These are phyloP conservation scores for Starmerella cellae DNA, from an alignment of 805 yeast species.

Conservation along the genomic window DNA sequence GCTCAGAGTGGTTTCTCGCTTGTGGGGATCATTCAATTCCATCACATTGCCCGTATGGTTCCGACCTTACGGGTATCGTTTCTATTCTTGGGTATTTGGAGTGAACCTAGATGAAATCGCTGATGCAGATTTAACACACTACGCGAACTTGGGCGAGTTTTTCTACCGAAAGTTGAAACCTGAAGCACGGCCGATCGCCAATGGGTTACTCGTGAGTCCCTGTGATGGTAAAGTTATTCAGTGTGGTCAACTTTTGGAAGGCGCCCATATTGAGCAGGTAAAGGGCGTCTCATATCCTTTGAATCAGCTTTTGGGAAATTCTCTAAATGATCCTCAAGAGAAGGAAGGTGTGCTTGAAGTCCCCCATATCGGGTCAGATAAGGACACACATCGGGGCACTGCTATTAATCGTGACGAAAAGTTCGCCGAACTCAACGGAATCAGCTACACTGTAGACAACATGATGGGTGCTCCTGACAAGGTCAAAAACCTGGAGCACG, in stretches of 20 bases:
- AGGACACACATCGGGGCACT: conserved; percentile 16
- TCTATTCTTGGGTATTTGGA: conserved; percentile 71
- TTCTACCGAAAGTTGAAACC: conserved; percentile 73
- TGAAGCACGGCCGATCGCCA: conserved; percentile 63
- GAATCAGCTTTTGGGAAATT: conserved; percentile 65
- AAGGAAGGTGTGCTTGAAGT: neutral
- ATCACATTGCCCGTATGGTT: conserved; percentile 78
- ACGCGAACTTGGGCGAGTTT: conserved; percentile 74
- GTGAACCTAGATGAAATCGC: conserved; percentile 81
- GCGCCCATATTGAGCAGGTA: conserved; percentile 71
- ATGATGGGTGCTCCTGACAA: conserved; percentile 42
- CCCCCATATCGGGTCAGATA: conserved; percentile 1
- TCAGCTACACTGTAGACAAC: conserved; percentile 56
- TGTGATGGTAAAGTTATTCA: conserved; percentile 86
- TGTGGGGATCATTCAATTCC: conserved; percentile 88
- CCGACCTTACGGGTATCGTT: conserved; percentile 63
- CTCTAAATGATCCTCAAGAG: conserved; percentile 14
- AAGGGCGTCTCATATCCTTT: conserved; percentile 90
- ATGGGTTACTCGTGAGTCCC: conserved; percentile 65
- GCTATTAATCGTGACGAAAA: conserved; percentile 46
- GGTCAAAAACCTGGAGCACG: conserved; percentile 45
- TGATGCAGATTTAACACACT: conserved; percentile 63
- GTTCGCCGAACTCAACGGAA: conserved; percentile 67
- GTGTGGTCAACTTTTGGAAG: conserved; percentile 71
- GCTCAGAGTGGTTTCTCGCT: conserved; percentile 72